Evolutionary conservation across 2,329 filamentous ascomycete species (phyloP).

Genomic region (Rutstroemia sp.): DNA sequence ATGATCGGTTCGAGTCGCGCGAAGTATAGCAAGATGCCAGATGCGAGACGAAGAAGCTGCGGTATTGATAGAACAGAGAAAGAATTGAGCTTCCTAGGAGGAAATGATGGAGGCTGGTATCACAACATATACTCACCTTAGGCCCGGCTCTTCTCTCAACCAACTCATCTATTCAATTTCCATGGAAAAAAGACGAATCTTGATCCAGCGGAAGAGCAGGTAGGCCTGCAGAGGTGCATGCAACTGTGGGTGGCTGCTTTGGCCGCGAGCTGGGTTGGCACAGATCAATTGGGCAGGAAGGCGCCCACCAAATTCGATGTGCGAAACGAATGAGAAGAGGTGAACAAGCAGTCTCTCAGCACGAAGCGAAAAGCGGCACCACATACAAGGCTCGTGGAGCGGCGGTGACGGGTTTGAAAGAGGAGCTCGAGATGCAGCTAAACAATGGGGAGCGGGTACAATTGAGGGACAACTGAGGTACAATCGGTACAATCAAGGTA

Average conservation of each 20-base stretch:
- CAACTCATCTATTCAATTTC: not conserved
- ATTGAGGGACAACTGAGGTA: too few relatives aligned
- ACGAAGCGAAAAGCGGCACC: not conserved
- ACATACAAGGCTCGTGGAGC: not conserved
- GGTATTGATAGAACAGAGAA: not conserved
- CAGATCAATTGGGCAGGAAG: slow-evolving; percentile 3
- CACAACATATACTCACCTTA: slow-evolving; percentile 6
- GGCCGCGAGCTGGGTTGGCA: slow-evolving; percentile 3
- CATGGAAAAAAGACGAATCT: not conserved
- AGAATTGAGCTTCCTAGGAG: not conserved
- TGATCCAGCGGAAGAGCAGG: not conserved
- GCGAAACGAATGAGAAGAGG: not conserved
- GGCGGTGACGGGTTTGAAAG: not conserved
- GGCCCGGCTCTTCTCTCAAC: not conserved
- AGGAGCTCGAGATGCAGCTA: not conserved
- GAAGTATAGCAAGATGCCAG: slow-evolving; percentile 8
- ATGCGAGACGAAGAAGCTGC: not conserved
- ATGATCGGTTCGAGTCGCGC: slow-evolving; percentile 1
- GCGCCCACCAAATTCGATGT: not conserved
- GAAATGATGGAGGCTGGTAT: slow-evolving; percentile 8
- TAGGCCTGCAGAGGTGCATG: not conserved
- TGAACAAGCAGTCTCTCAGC: not conserved
- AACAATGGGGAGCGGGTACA: too few relatives aligned
- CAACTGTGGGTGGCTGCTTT: slow-evolving; percentile 4
- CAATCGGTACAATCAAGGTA: too few relatives aligned